Evolutionary conservation across 2,329 filamentous ascomycete species (phyloP), one percentile per base, ranked within the genome.

Genomic region (Pestalotiopsis fici): DNA sequence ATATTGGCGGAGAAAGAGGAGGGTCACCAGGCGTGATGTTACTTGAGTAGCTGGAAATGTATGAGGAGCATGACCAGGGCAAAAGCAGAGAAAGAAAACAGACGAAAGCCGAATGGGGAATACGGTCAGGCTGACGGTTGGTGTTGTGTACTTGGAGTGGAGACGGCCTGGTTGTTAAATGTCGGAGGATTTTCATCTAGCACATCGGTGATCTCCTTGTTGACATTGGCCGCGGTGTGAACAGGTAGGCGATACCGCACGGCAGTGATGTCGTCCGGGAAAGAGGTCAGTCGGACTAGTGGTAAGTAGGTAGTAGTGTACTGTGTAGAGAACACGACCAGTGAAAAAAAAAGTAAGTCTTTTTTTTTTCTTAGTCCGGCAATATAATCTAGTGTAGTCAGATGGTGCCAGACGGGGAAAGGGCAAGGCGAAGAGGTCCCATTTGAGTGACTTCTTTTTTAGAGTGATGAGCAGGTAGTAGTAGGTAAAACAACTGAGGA

Each of bases 91-190:
- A 37, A 27, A 47, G n/a, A 57, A 47, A 39, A 59, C 54, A 64
- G 59, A 57, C 63, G 59, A 27, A 64, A 64, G 64, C 64, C 67
- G 63, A 65, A 68, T 64, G 59, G 62, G 28, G 54, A 62, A 39
- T 54, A 27, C 59, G 63, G 43, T 57, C 31, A 28, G 63, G 60
- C 39, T 63, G 27, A 39, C 59, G 43, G 43, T 57, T 15, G 55
- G 21, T 57, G 61, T 56, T 64, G 47, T 64, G 61, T 64, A 55
- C 50, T 64, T 54, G 18, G 31, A 55, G 61, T 65, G 54, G 56
- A 37, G 59, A 65, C 59, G 56, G 59, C 23, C 27, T 18, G 31
- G 54, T 47, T 59, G 54, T 35, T 59, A 39, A 55, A 59, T 65
- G 54, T 50, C 54, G 64, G 55, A 59, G 25, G 23, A 27, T 59